A percentile compares a stretch with the other conserved stretches of the same genome.
Evolutionary conservation across 2,329 filamentous ascomycete species (phyloP).

Genomic region (Leptographium lundbergii): DNA sequence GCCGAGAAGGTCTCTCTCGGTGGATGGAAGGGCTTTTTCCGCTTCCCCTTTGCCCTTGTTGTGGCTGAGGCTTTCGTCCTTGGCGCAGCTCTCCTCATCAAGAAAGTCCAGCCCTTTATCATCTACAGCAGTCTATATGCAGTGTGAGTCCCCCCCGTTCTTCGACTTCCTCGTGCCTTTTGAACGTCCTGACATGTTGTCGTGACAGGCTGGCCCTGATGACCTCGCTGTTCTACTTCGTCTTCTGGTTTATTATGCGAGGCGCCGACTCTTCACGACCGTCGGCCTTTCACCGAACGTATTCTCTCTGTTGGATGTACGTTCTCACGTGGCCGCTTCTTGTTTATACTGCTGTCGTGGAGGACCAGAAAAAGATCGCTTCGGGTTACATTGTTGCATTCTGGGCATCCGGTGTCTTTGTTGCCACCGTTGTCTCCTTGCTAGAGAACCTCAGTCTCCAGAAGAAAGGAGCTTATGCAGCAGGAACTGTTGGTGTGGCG

Average conservation of each 20-base stretch:
- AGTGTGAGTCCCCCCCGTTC: slow-evolving; percentile 33
- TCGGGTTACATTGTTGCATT: slow-evolving; percentile 74
- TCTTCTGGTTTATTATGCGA: slow-evolving; percentile 72
- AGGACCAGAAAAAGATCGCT: slow-evolving; percentile 58
- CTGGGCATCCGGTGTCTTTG: slow-evolving; percentile 61
- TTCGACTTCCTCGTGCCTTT: not conserved
- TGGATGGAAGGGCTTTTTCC: slow-evolving; percentile 72
- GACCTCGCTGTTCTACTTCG: slow-evolving; percentile 64
- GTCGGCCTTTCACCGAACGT: slow-evolving; percentile 73
- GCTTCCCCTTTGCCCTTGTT: slow-evolving; percentile 65
- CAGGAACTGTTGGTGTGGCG: slow-evolving; percentile 24
- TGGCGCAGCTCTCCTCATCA: slow-evolving; percentile 60
- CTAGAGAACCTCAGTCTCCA: slow-evolving; percentile 69
- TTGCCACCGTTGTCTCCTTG: slow-evolving; percentile 63
- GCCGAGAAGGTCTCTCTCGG: slow-evolving; percentile 51
- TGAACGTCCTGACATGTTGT: not conserved
- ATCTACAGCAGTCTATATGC: slow-evolving; percentile 82
- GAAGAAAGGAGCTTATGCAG: slow-evolving; percentile 56
- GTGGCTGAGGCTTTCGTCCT: slow-evolving; percentile 57
- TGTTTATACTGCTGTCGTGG: slow-evolving; percentile 60
- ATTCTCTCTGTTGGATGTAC: slow-evolving; percentile 77
- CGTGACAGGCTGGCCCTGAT: slow-evolving; percentile 62
- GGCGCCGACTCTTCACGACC: slow-evolving; percentile 70
- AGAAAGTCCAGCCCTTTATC: slow-evolving; percentile 78
- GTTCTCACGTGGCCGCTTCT: slow-evolving; percentile 59